Evolutionary conservation across 2,329 filamentous ascomycete genomes (phyloP), one percentile per base, ranked within the genome.

Genomic region (Botryotinia narcissicola): DNA sequence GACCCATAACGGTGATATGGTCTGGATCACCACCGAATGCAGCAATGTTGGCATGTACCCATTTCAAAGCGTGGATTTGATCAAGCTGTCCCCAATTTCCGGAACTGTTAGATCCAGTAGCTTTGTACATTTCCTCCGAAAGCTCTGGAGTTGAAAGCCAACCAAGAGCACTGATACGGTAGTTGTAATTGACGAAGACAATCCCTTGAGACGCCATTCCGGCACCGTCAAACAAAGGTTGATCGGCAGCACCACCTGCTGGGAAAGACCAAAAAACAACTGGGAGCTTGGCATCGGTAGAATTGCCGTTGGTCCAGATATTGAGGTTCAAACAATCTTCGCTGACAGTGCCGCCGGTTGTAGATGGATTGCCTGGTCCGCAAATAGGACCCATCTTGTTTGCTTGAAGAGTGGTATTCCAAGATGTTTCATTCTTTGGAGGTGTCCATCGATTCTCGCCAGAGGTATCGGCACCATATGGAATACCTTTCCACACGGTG

Each of bases 171-270:
- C 88, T 89, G 5, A 91, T 86, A 6, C 90, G 85, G 78, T 90
- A 90, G 80, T 90, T 89, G 79, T 89, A 89, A 77, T 86, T 87
- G 68, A 90, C 87, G 69, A 87, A 84, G 18, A 90, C 81, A 67
- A 90, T 71, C 18, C 75, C 77, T 54, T 75, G 70, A 44, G 71
- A 54, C 1, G 77, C 77, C 76, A 77, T 76, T 16, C 76, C 77
- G 4, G 72, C 75, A n/a, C 76, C 76, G 29, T 78, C 70, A 59
- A 77, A 78, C 5, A 75, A 71, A 44, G 77, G 72, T 60, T 78
- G 73, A 4, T 74, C 75, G 67, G 68, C 68, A 62, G 68, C 40
- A 42, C 42, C 32, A n/a, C 40, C 68, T 18, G 68, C 68, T 37
- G 75, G 75, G 54, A 73, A 75, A n/a, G 54, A 69, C 75, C 75